A percentile compares a stretch with the other conserved stretches of the same genome.
Conservation (phyloP, 306 rosid species). For the Hylodesmum podocarpum region DNA sequence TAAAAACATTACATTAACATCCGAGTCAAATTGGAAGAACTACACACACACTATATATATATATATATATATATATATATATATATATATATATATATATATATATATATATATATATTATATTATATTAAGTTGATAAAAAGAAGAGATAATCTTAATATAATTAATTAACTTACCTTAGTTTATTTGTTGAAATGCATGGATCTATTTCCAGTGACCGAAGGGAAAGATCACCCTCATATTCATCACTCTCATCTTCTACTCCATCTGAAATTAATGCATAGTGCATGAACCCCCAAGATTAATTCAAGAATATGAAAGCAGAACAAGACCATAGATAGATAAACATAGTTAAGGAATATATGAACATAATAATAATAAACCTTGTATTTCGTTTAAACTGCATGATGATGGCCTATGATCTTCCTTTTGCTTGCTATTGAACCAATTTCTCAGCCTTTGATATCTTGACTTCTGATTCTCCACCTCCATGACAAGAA, state of each 20-base stretch:
- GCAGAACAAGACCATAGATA: background rate
- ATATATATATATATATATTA: too few species aligned
- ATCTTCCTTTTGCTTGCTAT: slow-evolving; percentile 46
- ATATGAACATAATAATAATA: background rate
- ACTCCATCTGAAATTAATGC: slow-evolving; percentile 46
- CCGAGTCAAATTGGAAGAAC: background rate
- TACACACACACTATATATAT: background rate
- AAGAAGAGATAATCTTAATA: too few species aligned
- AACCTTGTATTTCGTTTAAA: slow-evolving; percentile 60
- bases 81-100: too few species aligned
- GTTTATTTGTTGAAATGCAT: slow-evolving; percentile 58
- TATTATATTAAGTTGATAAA: too few species aligned
- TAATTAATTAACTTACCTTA: slow-evolving; percentile 54
- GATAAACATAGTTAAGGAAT: background rate
- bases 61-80: too few species aligned
- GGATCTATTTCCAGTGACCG: slow-evolving; percentile 61
- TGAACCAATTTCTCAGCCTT: slow-evolving; percentile 56
- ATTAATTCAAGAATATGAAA: background rate
- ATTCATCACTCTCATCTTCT: slow-evolving; percentile 49
- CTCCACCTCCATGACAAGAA: slow-evolving; percentile 50
- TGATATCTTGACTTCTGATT: slow-evolving; percentile 41
- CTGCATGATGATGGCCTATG: slow-evolving; percentile 32
- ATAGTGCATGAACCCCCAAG: background rate
- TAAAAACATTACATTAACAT: background rate
- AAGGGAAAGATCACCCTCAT: slow-evolving; percentile 36